Base-by-base conservation (phyloP, 2,329 filamentous ascomycete species). In the Epichloe hybrida region DNA sequence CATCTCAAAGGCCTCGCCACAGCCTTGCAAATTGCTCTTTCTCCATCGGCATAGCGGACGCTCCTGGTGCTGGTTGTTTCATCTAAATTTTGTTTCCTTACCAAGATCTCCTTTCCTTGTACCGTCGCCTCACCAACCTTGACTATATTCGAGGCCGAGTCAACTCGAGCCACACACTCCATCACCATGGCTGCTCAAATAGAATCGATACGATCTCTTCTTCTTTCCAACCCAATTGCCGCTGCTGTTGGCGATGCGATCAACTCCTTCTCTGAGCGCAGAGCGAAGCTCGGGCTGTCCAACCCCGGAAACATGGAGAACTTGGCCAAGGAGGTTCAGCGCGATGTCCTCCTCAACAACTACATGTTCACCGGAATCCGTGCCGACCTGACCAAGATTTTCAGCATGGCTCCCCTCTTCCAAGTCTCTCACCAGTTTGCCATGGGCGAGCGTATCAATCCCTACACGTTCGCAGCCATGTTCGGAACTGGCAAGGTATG, bases 381-480 rank as follows among this genome's bases (percentile, higher is more conserved):
- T 66, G 94, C 91, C 68, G 93, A 98, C 70, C 76, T 97, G 66
- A 96, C 89, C 66, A 97, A 96, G 77, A 83, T 88, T 65, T 95
- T 97, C 73, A 93, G 89, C 77, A 81, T 95, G 68, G 81, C 83
- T 52, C 93, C 93, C 52, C 75, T 97, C 59, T 98, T 98, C 77
- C 91, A 97, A 72, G 86, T 96, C 61, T 96, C 91, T 58, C 93
- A 98, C 73, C 88, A 93, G 61, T 93, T 98, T 69, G 85, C 91
- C 51, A 88, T 96, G 80, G 91, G 93, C 61, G 88, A 95, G 71
- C 83, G 86, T 59, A 76, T 95, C 68, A 90, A 90, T 66, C 93
- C 93, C 38, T 98, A 98, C 72, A 88, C 88, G 50, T 95, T 97
- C 72, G 88, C 89, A 59, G 88, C 87, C 57, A 81, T 98, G 64